Base-by-base conservation (phyloP, 1,284 basidiomycete species). In the Ustilago lituana region DNA sequence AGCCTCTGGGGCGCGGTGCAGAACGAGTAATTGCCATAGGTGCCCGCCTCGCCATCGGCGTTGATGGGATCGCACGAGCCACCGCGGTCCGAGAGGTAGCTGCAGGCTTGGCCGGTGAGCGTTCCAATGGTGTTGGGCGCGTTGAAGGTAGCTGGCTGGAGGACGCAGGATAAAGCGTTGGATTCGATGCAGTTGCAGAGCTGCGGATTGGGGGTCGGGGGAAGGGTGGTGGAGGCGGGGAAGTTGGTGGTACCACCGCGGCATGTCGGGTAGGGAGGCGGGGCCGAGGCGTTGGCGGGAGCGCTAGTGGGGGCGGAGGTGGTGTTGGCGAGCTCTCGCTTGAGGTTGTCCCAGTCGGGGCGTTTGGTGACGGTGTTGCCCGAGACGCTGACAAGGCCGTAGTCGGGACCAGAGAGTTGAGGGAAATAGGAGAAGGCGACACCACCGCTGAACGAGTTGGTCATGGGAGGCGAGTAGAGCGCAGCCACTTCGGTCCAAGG, bases 381-480 rank as follows among this genome's bases (percentile, higher is more conserved):
- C 0, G 87, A 88, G 66, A 95, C 86, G 19, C 86, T 90, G 65
- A 92, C 89, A 86, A 95, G 91, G 17, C 92, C 93, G 72, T 92
- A 96, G 73, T 90, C 85, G 47, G 90, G 89, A 19, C 80, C 67
- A 8, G 91, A 91, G 2, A 54, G 37, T 45, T 62, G 52, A 5
- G 59, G 67, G 38, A 67, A 69, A 65, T 84, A 84, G 33, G 74
- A 79, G 84, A 94, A 95, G 1, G 93, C 93, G 37, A 96, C 79
- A 45, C 91, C 93, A 57, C 93, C 93, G 26, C 91, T 93, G 87
- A 91, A 95, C 45, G 90, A 88, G 65, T 89, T 83, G 11, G 89
- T 87, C 86, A 93, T 91, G 19, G 89, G 84, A 10, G 85, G 77
- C 56, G 89, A 87, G 81, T 90, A 91, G 17, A 96, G 85, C n/a